Conservation (phyloP, 768 basidiomycete species). For the Hericium alpestre region DNA sequence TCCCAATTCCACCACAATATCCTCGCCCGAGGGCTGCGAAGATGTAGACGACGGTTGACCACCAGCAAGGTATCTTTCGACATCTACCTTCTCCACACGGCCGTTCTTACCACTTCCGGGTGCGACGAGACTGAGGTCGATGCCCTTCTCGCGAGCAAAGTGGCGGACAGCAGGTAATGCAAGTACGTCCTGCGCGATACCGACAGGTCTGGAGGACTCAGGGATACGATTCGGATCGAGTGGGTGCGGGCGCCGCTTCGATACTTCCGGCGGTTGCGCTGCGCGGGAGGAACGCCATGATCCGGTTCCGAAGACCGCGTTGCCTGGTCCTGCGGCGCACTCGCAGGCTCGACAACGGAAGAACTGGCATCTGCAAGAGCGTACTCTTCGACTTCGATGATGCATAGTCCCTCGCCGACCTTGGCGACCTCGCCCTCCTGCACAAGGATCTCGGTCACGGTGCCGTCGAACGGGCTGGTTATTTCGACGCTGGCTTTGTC, state of each 20-base stretch:
- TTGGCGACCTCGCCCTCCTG: conserved; percentile 77
- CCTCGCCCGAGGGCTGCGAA: conserved; percentile 19
- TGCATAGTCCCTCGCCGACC: conserved; percentile 67
- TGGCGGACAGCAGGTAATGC: conserved; percentile 74
- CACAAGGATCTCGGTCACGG: conserved; percentile 61
- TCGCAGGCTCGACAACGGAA: conserved; percentile 9
- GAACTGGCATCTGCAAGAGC: conserved; percentile 7
- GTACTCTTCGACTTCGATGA: conserved; percentile 73
- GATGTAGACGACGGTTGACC: conserved; percentile 11
- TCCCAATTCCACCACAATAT: conserved; percentile 60
- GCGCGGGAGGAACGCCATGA: conserved; percentile 3
- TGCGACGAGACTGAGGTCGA: conserved; percentile 46
- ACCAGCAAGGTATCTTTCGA: conserved; percentile 48
- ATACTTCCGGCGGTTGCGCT: not conserved
- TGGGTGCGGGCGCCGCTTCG: conserved; percentile 37
- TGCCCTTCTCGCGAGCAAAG: conserved; percentile 53
- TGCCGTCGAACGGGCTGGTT: conserved; percentile 75
- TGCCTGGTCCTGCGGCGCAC: not conserved
- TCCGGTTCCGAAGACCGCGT: conserved; percentile 1
- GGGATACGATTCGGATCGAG: conserved; percentile 46
- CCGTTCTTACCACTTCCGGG: conserved; percentile 70
- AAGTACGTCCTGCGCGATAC: conserved; percentile 31
- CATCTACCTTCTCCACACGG: conserved; percentile 63
- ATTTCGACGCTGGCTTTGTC: conserved; percentile 91
- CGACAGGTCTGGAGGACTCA: conserved; percentile 1